Evolutionary conservation across 257 asterid species (phyloP).

Genomic region (Thymus mandschuricus): DNA sequence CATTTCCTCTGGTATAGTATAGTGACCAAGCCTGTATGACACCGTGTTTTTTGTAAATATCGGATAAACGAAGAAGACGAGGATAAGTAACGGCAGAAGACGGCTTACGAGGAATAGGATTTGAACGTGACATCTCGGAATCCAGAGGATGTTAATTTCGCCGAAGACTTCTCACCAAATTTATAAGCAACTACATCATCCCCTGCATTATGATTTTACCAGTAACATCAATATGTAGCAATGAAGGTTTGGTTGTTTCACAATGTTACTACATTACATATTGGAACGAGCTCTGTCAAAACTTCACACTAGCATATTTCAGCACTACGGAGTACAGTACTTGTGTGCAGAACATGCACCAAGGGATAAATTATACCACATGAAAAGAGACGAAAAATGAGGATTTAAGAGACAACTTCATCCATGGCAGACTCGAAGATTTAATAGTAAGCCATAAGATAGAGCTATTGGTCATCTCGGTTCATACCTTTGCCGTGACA

Average conservation of each 20-base stretch:
- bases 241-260: too few species aligned
- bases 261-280: too few species aligned
- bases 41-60: background rate
- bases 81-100: conserved; percentile 2
- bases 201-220: conserved; percentile 50
- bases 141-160: conserved; percentile 56
- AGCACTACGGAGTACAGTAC: background rate
- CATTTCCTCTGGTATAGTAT: conserved; percentile 84
- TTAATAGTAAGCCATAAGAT: background rate
- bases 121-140: conserved; percentile 64
- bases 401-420: conserved; percentile 3
- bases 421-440: background rate
- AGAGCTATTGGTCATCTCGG: background rate
- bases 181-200: conserved; percentile 73
- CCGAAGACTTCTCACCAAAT: conserved; percentile 70
- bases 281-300: background rate
- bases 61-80: background rate
- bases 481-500: conserved; percentile 84
- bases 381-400: background rate
- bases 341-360: background rate
- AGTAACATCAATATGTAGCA: conserved; percentile 16
- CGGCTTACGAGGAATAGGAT: conserved; percentile 58
- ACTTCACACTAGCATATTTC: background rate
- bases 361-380: background rate
- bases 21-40: conserved; percentile 72